Percentiles rank a stretch among this genome's conserved stretches.
These are phyloP conservation scores for Colletotrichum acutatum DNA, from an alignment of 2,329 filamentous ascomycete species.

Conservation along the genomic window DNA sequence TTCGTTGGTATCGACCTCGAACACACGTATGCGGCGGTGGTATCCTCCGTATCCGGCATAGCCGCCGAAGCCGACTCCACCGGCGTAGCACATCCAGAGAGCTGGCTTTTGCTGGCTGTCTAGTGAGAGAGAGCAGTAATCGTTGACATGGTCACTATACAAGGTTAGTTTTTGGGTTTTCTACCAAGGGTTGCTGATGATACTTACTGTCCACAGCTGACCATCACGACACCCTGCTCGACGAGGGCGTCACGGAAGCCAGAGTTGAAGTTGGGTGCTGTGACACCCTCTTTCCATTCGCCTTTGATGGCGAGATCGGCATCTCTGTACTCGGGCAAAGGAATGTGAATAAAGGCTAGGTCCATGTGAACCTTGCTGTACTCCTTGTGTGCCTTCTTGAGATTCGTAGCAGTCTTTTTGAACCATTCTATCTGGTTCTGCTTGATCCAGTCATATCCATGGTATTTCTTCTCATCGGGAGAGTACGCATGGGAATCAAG, in stretches of 20 bases:
- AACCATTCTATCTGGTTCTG: slow-evolving; percentile 96
- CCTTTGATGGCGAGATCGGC: slow-evolving; percentile 71
- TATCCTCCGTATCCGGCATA: slow-evolving; percentile 93
- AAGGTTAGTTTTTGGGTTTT: not conserved
- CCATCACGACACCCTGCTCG: slow-evolving; percentile 85
- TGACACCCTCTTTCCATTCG: slow-evolving; percentile 83
- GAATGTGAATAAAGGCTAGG: slow-evolving; percentile 97
- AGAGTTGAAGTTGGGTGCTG: slow-evolving; percentile 88
- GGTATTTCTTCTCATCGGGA: slow-evolving; percentile 86
- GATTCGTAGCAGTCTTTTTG: slow-evolving; percentile 75
- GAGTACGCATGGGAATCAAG: slow-evolving; percentile 94
- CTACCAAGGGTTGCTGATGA: not conserved
- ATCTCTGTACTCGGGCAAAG: slow-evolving; percentile 86
- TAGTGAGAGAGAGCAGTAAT: slow-evolving; percentile 85
- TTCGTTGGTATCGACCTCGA: slow-evolving; percentile 92
- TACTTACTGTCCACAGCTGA: slow-evolving; percentile 89
- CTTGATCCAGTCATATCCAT: slow-evolving; percentile 99
- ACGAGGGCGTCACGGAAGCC: slow-evolving; percentile 93
- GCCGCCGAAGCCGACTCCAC: slow-evolving; percentile 90
- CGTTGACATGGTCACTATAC: slow-evolving; percentile 88
- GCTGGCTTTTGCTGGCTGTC: slow-evolving; percentile 68
- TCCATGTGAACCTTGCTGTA: slow-evolving; percentile 96
- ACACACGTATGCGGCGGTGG: slow-evolving; percentile 85
- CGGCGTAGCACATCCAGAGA: slow-evolving; percentile 98
- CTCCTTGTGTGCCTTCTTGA: slow-evolving; percentile 82